These are phyloP conservation scores for Tylopilus intermedius DNA, from an alignment of 768 basidiomycete species.

Conservation along the genomic window DNA sequence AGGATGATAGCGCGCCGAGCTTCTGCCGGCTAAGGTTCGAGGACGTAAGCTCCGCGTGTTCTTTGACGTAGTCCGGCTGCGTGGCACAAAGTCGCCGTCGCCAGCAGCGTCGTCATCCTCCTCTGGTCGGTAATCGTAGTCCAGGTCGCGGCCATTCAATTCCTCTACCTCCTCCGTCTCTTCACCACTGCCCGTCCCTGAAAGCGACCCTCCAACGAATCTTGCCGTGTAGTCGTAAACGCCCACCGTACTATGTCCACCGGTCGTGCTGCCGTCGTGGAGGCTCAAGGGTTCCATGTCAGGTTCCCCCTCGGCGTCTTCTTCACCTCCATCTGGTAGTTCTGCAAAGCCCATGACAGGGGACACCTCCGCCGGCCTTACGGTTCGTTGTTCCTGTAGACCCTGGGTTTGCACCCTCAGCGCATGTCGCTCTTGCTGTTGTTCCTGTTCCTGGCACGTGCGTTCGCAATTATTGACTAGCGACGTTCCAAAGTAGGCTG, in stretches of 20 bases:
- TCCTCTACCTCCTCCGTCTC: conserved; percentile 28
- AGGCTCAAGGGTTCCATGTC: conserved; percentile 28
- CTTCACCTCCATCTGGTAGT: conserved; percentile 29
- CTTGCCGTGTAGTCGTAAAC: conserved; percentile 22
- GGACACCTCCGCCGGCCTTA: conserved; percentile 31
- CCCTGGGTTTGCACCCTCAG: conserved; percentile 30
- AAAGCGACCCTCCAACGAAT: conserved; percentile 17
- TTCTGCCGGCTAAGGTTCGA: conserved; percentile 31
- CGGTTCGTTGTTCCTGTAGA: conserved; percentile 30
- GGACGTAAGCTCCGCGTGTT: conserved; percentile 35
- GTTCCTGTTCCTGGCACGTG: conserved; percentile 38
- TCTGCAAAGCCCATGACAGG: conserved; percentile 29
- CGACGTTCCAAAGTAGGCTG: conserved; percentile 28
- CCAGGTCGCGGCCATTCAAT: conserved; percentile 15
- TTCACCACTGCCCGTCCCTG: conserved; percentile 24
- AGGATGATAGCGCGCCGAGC: conserved; percentile 31
- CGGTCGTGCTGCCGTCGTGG: conserved; percentile 12
- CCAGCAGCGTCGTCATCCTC: conserved; percentile 28
- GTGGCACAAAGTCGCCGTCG: conserved; percentile 33
- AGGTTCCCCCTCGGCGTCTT: conserved; percentile 34
- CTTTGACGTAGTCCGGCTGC: conserved; percentile 33
- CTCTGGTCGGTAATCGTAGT: conserved; percentile 30
- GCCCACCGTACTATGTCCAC: conserved; percentile 29
- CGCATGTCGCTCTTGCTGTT: conserved; percentile 28
- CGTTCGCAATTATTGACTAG: conserved; percentile 31